Conservation (phyloP, 1,284 basidiomycete genomes). For the Xerocomus amazonicus region DNA sequence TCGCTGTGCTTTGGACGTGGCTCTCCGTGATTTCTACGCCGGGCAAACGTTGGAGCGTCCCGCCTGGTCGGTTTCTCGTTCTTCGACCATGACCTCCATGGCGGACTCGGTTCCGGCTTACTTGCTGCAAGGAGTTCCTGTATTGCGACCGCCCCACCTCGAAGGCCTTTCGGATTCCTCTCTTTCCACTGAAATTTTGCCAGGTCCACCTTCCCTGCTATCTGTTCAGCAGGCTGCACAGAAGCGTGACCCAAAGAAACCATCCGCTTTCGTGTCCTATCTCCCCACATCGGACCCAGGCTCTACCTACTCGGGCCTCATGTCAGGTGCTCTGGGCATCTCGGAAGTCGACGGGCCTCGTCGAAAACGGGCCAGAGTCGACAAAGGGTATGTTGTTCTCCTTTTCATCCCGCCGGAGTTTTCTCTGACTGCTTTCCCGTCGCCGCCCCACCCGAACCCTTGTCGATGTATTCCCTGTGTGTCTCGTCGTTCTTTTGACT, state of each 20-base stretch:
- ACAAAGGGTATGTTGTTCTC: conserved; percentile 59
- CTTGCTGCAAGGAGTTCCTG: conserved; percentile 62
- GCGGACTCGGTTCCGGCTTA: conserved; percentile 59
- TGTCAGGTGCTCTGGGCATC: conserved; percentile 57
- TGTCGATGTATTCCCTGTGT: conserved; percentile 20
- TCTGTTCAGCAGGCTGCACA: conserved; percentile 61
- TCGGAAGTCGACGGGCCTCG: conserved; percentile 59
- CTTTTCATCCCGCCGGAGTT: conserved; percentile 16
- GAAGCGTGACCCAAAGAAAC: conserved; percentile 75
- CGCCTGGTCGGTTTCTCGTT: conserved; percentile 24
- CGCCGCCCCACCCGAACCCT: conserved; percentile 23
- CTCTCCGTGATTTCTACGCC: conserved; percentile 18
- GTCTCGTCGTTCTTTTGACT: conserved; percentile 9
- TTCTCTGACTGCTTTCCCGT: conserved; percentile 18
- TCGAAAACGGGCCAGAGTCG: conserved; percentile 66
- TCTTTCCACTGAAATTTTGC: conserved; percentile 79
- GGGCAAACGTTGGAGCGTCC: conserved; percentile 12
- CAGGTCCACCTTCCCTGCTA: conserved; percentile 70
- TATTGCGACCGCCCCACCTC: conserved; percentile 70
- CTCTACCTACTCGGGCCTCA: conserved; percentile 73
- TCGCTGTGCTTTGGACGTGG: conserved; percentile 15
- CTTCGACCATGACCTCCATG: conserved; percentile 55
- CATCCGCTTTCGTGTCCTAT: conserved; percentile 62
- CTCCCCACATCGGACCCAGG: conserved; percentile 77
- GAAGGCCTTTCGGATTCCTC: conserved; percentile 62